These are phyloP conservation scores for Herpotrichia juniperi DNA, from an alignment of 2,329 filamentous ascomycete species.

Conservation along the genomic window DNA sequence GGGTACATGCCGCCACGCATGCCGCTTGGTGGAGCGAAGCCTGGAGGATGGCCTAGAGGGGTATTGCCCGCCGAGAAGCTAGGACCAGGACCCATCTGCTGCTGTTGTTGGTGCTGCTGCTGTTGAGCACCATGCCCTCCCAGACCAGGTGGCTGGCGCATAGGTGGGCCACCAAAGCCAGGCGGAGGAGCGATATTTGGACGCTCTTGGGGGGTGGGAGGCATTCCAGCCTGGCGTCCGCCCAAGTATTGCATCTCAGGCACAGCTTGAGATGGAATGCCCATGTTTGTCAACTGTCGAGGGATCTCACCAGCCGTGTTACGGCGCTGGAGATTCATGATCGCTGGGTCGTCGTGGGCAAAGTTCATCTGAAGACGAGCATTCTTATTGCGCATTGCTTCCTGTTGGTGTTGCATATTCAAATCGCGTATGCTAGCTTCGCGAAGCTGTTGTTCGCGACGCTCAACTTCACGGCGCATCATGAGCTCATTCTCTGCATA, in stretches of 20 bases:
- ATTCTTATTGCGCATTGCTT: conserved; percentile 41
- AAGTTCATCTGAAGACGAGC: conserved; percentile 39
- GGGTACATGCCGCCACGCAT: conserved; percentile 34
- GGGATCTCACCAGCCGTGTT: conserved; percentile 42
- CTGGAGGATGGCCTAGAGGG: conserved; percentile 45
- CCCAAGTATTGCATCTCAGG: conserved; percentile 44
- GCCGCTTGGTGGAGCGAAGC: conserved; percentile 37
- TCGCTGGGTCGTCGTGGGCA: conserved; percentile 39
- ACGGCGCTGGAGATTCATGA: conserved; percentile 42
- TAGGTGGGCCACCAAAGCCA: conserved; percentile 39
- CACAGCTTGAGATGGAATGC: conserved; percentile 47
- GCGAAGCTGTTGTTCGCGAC: conserved; percentile 34
- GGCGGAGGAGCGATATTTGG: conserved; percentile 44
- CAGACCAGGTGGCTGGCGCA: conserved; percentile 45
- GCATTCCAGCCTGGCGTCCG: conserved; percentile 42
- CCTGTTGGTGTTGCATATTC: conserved; percentile 33
- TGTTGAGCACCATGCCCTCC: conserved; percentile 30
- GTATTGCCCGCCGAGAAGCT: conserved; percentile 46
- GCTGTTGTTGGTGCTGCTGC: conserved; percentile 9
- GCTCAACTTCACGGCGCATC: conserved; percentile 36
- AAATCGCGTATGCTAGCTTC: conserved; percentile 27
- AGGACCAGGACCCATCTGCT: conserved; percentile 39
- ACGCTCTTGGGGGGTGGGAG: conserved; percentile 43
- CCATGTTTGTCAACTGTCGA: conserved; percentile 48
- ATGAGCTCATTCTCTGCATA: conserved; percentile 38